Evolutionary conservation across 176 grass and related monocot genomes (phyloP), one percentile per base, ranked within the genome.

Genomic region (Tillandsia fasciculata): DNA sequence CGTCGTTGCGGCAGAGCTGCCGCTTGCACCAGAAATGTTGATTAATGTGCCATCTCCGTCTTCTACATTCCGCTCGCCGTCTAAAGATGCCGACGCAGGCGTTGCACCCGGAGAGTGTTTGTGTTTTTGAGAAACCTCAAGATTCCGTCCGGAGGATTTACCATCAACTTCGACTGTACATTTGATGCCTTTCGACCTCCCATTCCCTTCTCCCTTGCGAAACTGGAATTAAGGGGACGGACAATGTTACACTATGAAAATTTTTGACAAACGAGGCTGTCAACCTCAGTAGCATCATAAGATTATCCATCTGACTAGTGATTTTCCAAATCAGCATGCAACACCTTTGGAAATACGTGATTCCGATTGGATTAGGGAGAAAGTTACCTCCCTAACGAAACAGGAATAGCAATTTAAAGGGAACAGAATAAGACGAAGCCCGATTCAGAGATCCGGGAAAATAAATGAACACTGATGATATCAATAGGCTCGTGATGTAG

Each of bases 11-110:
- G 50, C 3, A 58, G 68, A 68, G 64, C 26, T 63, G 49, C 80
- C 78, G 56, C 69, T 79, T 10, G 75, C 42, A 75, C 63, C 54
- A 48, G 58, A 75, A 79, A 80, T 80, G n/a, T 71, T 81, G 58
- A 26, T 63, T 27, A 49, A 71, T 53, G 70, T 82, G 66, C 67
- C 67, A 53, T 82, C 82, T 50, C 77, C 75, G 2, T 81, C 81
- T 82, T 78, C 80, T 50, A 65, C 68, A 69, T 10, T 63, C 9
- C 26, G 71, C 76, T 82, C 73, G 1, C 33, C 66, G 53, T 88
- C 69, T 53, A 72, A 78, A 57, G 77, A 72, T 83, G 67, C 64
- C 11, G 7, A 12, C 8, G 8, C 65, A 67, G 80, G 64, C 65
- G 70, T 82, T 80, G 76, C 78, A 61, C 69, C 53, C 57, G 69